These are phyloP conservation scores for Beta corolliflora DNA, from an alignment of 179 eudicot species.

Conservation along the genomic window DNA sequence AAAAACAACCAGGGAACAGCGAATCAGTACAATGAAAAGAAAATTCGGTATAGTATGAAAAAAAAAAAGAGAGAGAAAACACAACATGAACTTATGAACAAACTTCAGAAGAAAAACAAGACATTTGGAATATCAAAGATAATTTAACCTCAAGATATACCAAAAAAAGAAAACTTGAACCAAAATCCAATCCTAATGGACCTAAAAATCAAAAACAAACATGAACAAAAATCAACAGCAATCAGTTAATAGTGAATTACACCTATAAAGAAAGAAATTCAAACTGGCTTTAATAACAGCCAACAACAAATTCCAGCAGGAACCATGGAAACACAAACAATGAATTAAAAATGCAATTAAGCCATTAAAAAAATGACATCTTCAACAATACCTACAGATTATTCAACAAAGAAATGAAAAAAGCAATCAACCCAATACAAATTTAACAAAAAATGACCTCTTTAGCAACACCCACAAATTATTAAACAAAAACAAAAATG, in stretches of 20 bases:
- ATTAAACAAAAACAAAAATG: not conserved
- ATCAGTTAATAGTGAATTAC: not conserved
- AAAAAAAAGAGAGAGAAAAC: too few species aligned
- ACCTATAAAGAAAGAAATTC: not conserved
- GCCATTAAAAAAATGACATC: not conserved
- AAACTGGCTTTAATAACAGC: not conserved
- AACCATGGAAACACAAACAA: not conserved
- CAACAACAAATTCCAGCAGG: not conserved
- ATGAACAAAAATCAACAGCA: not conserved
- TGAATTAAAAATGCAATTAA: not conserved
- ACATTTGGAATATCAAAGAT: not conserved
- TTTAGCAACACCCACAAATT: not conserved
- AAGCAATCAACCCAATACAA: not conserved
- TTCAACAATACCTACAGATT: not conserved
- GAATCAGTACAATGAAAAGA: too few species aligned
- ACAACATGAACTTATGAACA: not conserved
- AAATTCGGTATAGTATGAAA: constrained; percentile 19
- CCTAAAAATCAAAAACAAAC: not conserved
- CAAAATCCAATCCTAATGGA: not conserved
- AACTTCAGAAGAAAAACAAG: not conserved
- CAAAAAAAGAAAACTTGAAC: not conserved
- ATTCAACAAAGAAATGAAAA: not conserved
- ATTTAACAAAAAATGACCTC: not conserved
- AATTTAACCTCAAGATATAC: not conserved
- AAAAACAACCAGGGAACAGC: not conserved